Evolutionary conservation across 345 rosid species (phyloP), one percentile per base, ranked within the genome.

Genomic region (Xanthoceras sorbifolium): DNA sequence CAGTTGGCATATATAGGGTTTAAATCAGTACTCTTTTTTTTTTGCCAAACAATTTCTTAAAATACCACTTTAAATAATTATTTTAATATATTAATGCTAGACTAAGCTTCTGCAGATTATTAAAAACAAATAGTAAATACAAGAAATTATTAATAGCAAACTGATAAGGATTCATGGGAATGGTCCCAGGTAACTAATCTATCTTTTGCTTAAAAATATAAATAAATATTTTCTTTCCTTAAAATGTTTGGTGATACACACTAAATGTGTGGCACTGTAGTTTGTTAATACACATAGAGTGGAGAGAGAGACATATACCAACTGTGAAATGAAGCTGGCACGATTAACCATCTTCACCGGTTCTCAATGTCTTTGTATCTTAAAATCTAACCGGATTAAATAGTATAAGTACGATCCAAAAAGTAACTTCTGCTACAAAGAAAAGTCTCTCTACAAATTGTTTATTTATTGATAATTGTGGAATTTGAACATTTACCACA

Each of bases 241-340:
- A n/a, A 57, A 8, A 25, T 15, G 66, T 42, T 73, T 62, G 76
- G 68, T 73, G 26, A 73, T 18, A 11, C 76, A 61, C 76, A 18
- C 59, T 17, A 10, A 4, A 34, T 61, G 67, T 20, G 25, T 61
- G 67, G 6, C 28, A 6, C 29, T 60, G 22, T 64, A 20, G 62
- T 71, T 71, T 73, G 4, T 61, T 20, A 22, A 60, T n/a, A 57
- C 23, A 54, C 7, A 25, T 46, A 25, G 64, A 12, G 52, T 46
- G 40, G 64, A 12, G 52, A 68, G 29, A 46, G 62, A 50, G 50
- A 72, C n/a, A n/a, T 1, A 14, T 36, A 66, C 32, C 50, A 11
- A 36, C 34, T 34, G 17, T 38, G 23, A 59, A n/a, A 36, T 59
- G 25, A 38, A 59, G 15, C 25, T 38, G n/a, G n/a, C n/a, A n/a